phyloP scores from a whole-genome alignment of 2,329 filamentous ascomycete species.

The Golovinomyces cichoracearum region DNA sequence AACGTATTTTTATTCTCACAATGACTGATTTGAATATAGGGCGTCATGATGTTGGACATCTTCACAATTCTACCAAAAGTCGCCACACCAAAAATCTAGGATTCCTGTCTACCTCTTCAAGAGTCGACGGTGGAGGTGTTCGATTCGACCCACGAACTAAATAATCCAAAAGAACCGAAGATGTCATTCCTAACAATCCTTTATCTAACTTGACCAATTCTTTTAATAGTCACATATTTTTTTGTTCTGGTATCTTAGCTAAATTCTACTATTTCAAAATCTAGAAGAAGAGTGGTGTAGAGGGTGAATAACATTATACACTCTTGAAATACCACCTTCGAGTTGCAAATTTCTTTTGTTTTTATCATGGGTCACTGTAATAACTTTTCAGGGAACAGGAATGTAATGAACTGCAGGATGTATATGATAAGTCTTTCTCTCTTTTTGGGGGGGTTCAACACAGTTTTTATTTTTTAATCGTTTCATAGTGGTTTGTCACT shows the following conservation, averaged over 20 bases:
- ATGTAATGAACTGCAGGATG: not conserved
- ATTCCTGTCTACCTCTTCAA: not conserved
- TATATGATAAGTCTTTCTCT: too few species aligned
- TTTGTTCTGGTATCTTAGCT: not conserved
- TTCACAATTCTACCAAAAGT: slow-evolving; percentile 24
- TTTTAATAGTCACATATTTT: not conserved
- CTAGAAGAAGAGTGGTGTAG: not conserved
- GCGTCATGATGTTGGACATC: slow-evolving; percentile 45
- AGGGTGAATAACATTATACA: not conserved
- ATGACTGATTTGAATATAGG: slow-evolving; percentile 21
- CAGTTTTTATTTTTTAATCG: too few species aligned
- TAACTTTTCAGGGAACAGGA: not conserved
- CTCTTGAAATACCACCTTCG: too few species aligned
- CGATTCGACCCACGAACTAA: not conserved
- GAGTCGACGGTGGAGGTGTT: not conserved
- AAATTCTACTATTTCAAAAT: not conserved
- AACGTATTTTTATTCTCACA: not conserved
- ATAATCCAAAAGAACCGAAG: not conserved
- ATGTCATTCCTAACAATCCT: not conserved
- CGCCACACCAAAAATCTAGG: slow-evolving; percentile 14
- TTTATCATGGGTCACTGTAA: not conserved
- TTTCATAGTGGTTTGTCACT: too few species aligned
- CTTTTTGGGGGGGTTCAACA: too few species aligned
- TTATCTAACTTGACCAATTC: not conserved
- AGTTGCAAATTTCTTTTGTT: not conserved